A percentile compares a stretch with the other conserved stretches of the same genome.
Evolutionary conservation across 768 basidiomycete genomes (phyloP).

Genomic region (Leccinum broughii): DNA sequence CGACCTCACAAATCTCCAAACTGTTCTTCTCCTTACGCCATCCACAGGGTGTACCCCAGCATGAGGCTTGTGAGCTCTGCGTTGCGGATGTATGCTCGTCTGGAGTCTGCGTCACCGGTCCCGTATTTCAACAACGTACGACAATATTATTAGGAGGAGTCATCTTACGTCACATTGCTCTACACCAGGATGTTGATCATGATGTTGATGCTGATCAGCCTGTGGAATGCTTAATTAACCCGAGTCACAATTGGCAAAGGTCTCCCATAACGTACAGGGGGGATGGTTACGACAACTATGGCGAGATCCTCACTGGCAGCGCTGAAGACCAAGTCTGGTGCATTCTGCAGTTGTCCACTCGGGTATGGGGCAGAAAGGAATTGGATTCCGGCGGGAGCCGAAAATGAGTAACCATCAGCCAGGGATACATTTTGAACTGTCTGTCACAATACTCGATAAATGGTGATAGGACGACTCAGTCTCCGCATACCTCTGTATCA

Average conservation of each 20-base stretch:
- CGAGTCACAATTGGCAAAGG: background rate
- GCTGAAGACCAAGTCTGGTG: background rate
- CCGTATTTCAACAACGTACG: background rate
- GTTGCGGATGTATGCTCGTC: background rate
- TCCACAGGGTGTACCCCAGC: background rate
- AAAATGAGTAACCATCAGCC: background rate
- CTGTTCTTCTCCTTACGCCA: background rate
- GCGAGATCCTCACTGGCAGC: background rate
- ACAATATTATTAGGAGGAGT: background rate
- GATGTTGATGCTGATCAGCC: background rate
- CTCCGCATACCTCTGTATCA: background rate
- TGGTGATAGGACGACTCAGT: background rate
- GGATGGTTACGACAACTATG: background rate
- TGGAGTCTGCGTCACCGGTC: background rate
- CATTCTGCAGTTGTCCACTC: background rate
- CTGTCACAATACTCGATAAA: background rate
- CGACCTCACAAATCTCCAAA: background rate
- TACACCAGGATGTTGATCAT: background rate
- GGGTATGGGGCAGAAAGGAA: background rate
- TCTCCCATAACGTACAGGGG: background rate
- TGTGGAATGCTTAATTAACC: background rate
- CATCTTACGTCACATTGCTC: background rate
- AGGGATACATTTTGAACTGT: background rate
- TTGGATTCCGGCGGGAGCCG: background rate
- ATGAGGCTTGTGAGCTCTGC: background rate